phyloP scores from a whole-genome alignment of 768 basidiomycete species.

The Termitomyces heimii region DNA sequence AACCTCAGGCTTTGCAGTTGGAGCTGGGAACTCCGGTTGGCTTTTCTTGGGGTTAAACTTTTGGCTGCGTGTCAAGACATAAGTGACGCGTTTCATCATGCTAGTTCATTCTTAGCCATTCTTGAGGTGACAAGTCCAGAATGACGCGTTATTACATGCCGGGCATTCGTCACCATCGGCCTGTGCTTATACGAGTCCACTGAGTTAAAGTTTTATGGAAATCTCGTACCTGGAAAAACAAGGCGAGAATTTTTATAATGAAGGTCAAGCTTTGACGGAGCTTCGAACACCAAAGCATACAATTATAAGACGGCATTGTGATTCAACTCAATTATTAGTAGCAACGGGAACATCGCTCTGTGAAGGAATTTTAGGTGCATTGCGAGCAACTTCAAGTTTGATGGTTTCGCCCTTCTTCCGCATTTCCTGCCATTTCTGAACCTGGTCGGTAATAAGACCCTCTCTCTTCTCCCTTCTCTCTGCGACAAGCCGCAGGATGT shows the following conservation, averaged over 20 bases:
- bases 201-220: background rate
- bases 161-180: background rate
- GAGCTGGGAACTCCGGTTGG: too few relatives aligned
- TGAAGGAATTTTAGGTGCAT: background rate
- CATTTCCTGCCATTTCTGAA: constrained; percentile 27
- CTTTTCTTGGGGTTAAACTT: background rate
- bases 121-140: too few relatives aligned
- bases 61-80: background rate
- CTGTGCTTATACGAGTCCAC: background rate
- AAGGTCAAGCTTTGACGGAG: background rate
- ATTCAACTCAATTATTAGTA: background rate
- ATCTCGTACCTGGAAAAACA: background rate
- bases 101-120: background rate
- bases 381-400: constrained; percentile 5
- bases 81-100: background rate
- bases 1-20: background rate
- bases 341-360: background rate
- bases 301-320: background rate
- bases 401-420: constrained; percentile 25
- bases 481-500: constrained; percentile 36
- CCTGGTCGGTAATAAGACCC: constrained; percentile 27
- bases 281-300: background rate
- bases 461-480: constrained; percentile 37
- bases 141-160: too few relatives aligned
- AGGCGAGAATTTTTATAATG: background rate